phyloP scores from a whole-genome alignment of 2,329 filamentous ascomycete genomes.

The Nemania bipapillata region DNA sequence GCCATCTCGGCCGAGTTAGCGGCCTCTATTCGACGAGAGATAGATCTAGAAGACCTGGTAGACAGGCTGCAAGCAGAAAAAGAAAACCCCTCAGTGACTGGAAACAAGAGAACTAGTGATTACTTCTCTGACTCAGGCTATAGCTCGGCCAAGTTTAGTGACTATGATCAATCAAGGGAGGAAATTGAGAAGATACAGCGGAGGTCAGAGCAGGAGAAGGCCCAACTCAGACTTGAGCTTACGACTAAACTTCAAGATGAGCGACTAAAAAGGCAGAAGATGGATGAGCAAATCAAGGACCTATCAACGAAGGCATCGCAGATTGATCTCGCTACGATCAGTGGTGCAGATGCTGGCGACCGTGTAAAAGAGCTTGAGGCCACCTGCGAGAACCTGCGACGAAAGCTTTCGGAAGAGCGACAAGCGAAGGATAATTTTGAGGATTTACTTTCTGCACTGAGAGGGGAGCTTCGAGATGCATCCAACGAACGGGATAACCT shows the following conservation, averaged over 20 bases:
- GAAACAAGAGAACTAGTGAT: slow-evolving; percentile 83
- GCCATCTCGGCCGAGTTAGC: slow-evolving; percentile 94
- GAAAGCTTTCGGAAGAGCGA: slow-evolving; percentile 84
- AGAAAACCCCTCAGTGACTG: slow-evolving; percentile 65
- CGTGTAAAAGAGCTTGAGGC: slow-evolving; percentile 81
- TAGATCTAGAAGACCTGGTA: slow-evolving; percentile 94
- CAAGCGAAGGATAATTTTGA: slow-evolving; percentile 93
- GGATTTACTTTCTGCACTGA: slow-evolving; percentile 85
- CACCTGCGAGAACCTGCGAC: slow-evolving; percentile 82
- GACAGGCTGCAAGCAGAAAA: slow-evolving; percentile 86
- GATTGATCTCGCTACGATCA: slow-evolving; percentile 65
- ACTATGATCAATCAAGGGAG: slow-evolving; percentile 69
- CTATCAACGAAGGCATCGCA: slow-evolving; percentile 81
- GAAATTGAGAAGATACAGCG: slow-evolving; percentile 86
- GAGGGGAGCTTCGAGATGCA: slow-evolving; percentile 81
- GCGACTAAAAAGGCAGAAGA: slow-evolving; percentile 75
- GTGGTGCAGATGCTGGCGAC: slow-evolving; percentile 65
- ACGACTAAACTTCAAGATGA: slow-evolving; percentile 90
- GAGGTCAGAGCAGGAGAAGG: slow-evolving; percentile 89
- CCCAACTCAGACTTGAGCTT: slow-evolving; percentile 83
- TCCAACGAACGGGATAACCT: slow-evolving; percentile 92
- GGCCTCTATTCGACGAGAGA: slow-evolving; percentile 90
- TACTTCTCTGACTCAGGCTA: slow-evolving; percentile 98
- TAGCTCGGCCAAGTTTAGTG: slow-evolving; percentile 81
- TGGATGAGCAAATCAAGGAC: slow-evolving; percentile 85